phyloP scores from a whole-genome alignment of 228 moss, liverwort and hornwort genomes.

The Sphagnum magellanicum region DNA sequence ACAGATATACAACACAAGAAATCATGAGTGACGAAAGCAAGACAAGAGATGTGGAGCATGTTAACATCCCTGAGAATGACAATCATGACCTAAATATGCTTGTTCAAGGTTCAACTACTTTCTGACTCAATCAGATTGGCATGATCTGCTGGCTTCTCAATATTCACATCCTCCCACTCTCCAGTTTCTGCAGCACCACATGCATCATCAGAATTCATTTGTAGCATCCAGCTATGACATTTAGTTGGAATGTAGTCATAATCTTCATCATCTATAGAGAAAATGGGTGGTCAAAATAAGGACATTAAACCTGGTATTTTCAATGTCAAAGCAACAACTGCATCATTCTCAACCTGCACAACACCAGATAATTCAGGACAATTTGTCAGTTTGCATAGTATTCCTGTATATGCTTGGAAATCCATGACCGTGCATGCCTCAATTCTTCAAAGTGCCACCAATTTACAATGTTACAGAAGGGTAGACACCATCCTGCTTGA shows the following conservation, averaged over 20 bases:
- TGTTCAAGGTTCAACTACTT: neutral
- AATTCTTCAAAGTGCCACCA: too few species aligned
- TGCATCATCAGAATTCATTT: neutral
- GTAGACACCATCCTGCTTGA: too few species aligned
- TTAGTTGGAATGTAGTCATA: too few species aligned
- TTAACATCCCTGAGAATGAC: too few species aligned
- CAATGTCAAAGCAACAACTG: constrained; percentile 50
- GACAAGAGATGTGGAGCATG: too few species aligned
- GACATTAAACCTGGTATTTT: constrained; percentile 37
- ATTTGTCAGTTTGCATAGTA: too few species aligned
- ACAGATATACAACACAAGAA: too few species aligned
- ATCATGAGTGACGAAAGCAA: too few species aligned
- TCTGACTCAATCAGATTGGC: constrained; percentile 55
- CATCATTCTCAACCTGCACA: constrained; percentile 67
- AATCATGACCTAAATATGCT: too few species aligned
- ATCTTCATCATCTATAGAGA: neutral
- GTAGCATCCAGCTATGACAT: neutral
- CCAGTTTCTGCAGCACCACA: constrained; percentile 35
- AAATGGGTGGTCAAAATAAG: neutral
- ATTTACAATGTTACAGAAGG: too few species aligned
- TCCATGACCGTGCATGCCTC: too few species aligned
- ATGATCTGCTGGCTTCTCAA: constrained; percentile 50
- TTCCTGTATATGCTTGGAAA: too few species aligned
- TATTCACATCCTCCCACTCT: constrained; percentile 54
- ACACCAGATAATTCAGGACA: neutral